A percentile compares a stretch with the other conserved stretches of the same genome.
Evolutionary conservation across 805 yeast species (phyloP).

Genomic region (Sungouiella thailandica): DNA sequence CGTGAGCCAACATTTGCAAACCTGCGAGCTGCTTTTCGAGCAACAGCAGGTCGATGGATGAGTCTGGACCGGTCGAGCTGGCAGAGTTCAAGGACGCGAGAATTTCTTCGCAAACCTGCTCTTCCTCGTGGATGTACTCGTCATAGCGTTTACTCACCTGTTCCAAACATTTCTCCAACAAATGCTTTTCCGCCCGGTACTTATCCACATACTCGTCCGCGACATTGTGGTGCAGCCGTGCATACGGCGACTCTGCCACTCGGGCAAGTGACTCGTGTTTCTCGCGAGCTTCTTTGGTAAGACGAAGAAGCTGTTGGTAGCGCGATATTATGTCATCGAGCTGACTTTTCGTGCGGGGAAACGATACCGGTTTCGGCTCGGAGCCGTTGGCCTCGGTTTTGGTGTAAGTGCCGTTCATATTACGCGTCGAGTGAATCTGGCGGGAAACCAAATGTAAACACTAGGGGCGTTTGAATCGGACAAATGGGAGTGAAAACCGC

Average conservation of each 20-base stretch:
- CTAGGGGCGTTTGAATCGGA: too few species aligned
- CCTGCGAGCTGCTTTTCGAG: conserved; percentile 58
- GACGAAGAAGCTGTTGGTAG: conserved; percentile 15
- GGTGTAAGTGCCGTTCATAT: too few species aligned
- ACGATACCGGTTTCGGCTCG: conserved; percentile 4
- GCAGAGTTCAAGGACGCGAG: conserved; percentile 9
- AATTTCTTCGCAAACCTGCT: conserved; percentile 17
- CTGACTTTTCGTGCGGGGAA: conserved; percentile 10
- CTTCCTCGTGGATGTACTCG: conserved; percentile 18
- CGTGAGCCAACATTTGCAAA: conserved; percentile 59
- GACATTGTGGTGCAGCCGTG: conserved; percentile 4
- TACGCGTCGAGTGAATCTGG: too few species aligned
- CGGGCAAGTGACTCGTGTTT: conserved; percentile 13
- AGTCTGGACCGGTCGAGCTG: conserved; percentile 12
- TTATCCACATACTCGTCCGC: conserved; percentile 18
- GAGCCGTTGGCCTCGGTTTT: too few species aligned
- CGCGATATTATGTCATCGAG: conserved; percentile 13
- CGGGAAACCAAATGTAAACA: too few species aligned
- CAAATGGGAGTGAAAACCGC: too few species aligned
- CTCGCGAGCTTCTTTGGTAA: conserved; percentile 15
- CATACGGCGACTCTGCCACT: conserved; percentile 1
- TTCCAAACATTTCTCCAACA: conserved; percentile 27
- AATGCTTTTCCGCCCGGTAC: conserved; percentile 17
- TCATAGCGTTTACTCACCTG: conserved; percentile 24
- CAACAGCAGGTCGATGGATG: conserved; percentile 17